phyloP scores from a whole-genome alignment of 345 rosid species.

The Arabidopsis arenosa region DNA sequence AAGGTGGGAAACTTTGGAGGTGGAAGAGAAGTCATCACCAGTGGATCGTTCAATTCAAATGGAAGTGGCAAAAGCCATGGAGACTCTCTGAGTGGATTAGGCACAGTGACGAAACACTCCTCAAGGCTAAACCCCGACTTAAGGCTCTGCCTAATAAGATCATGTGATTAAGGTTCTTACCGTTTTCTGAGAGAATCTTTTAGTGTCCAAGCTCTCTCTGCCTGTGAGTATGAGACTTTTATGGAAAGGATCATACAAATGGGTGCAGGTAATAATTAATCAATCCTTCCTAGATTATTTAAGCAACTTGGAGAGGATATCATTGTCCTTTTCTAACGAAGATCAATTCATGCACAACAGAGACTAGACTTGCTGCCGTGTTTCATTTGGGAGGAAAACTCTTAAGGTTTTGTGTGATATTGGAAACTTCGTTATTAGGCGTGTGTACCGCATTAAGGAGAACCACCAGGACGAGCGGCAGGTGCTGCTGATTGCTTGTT shows the following conservation, averaged over 20 bases:
- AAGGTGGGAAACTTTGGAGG: constrained; percentile 91
- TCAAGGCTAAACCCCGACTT: constrained; percentile 69
- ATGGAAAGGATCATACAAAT: constrained; percentile 43
- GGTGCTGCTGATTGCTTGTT: constrained; percentile 47
- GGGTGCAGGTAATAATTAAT: constrained; percentile 56
- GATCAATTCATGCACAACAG: constrained; percentile 36
- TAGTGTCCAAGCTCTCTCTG: constrained; percentile 31
- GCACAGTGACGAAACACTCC: constrained; percentile 82
- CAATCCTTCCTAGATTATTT: neutral
- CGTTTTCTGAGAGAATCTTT: constrained; percentile 13
- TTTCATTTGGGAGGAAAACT: constrained; percentile 28
- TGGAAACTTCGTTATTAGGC: constrained; percentile 35
- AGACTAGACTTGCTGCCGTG: constrained; percentile 45
- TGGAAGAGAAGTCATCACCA: constrained; percentile 99
- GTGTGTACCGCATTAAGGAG: constrained; percentile 51
- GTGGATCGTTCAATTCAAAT: constrained; percentile 96
- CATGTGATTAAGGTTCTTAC: constrained; percentile 33
- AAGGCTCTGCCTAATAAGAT: constrained; percentile 52
- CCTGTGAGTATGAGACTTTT: constrained; percentile 27
- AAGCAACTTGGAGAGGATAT: constrained; percentile 6
- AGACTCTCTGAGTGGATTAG: constrained; percentile 92
- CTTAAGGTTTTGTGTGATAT: constrained; percentile 43
- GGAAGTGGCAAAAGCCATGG: constrained; percentile 99
- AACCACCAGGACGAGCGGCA: constrained; percentile 57
- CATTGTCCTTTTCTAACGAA: constrained; percentile 6